A percentile compares a stretch with the other conserved stretches of the same genome.
phyloP scores from a whole-genome alignment of 1,284 basidiomycete genomes.

The Hypsizygus ulmarius region DNA sequence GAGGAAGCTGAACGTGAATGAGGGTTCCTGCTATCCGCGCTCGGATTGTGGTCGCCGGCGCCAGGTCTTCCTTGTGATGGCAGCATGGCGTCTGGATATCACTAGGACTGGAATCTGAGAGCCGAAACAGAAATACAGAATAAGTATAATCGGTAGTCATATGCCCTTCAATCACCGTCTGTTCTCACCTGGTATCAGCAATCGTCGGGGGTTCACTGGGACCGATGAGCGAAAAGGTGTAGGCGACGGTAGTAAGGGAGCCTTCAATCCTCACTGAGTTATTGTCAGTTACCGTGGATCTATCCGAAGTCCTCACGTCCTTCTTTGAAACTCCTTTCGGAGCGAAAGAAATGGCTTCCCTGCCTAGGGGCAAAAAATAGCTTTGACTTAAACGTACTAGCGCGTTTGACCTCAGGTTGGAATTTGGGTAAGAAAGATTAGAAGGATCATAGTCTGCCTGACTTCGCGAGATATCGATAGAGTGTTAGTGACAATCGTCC shows the following conservation, averaged over 20 bases:
- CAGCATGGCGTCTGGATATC: constrained; percentile 21
- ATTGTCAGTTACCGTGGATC: constrained; percentile 18
- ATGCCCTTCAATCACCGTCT: constrained; percentile 16
- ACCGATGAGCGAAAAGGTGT: constrained; percentile 23
- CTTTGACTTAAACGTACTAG: constrained; percentile 11
- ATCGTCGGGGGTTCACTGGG: constrained; percentile 21
- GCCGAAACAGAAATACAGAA: constrained; percentile 14
- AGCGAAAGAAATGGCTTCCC: constrained; percentile 12
- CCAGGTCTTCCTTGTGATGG: constrained; percentile 29
- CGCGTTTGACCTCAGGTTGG: constrained; percentile 4
- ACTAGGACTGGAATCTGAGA: constrained; percentile 16
- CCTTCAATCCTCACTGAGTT: constrained; percentile 3
- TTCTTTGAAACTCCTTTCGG: constrained; percentile 16
- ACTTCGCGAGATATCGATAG: too few species aligned
- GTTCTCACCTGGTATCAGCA: constrained; percentile 20
- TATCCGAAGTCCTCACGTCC: constrained; percentile 18
- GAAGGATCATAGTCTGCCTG: background rate
- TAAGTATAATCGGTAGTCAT: constrained; percentile 27
- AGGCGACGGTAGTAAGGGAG: constrained; percentile 21
- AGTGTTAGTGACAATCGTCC: background rate
- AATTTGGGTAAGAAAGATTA: background rate
- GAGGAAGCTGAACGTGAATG: constrained; percentile 24
- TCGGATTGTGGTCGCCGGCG: constrained; percentile 23
- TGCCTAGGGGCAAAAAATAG: constrained; percentile 14
- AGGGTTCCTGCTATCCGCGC: constrained; percentile 18